phyloP scores from a whole-genome alignment of 2,329 filamentous ascomycete genomes.

The Geoglossum cookeanum region DNA sequence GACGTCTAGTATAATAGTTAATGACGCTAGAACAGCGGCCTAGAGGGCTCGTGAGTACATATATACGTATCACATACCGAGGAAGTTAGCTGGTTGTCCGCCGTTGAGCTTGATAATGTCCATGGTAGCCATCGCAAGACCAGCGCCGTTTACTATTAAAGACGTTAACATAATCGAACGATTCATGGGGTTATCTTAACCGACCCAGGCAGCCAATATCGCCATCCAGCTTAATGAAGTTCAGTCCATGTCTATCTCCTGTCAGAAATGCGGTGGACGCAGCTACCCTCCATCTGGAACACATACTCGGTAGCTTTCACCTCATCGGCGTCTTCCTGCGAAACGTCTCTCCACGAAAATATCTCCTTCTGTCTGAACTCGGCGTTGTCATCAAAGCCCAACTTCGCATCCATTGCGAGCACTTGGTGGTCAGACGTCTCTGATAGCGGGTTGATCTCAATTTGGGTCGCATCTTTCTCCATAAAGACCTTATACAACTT shows the following conservation, averaged over 20 bases:
- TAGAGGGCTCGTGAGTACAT: neutral
- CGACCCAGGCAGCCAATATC: constrained; percentile 80
- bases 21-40: neutral
- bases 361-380: constrained; percentile 96
- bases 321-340: constrained; percentile 93
- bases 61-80: constrained; percentile 21
- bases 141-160: constrained; percentile 70
- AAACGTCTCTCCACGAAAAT: constrained; percentile 82
- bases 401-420: constrained; percentile 98
- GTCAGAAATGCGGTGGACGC: constrained; percentile 4
- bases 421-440: constrained; percentile 98
- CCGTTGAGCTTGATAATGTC: constrained; percentile 60
- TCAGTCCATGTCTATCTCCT: constrained; percentile 43
- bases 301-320: constrained; percentile 78
- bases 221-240: constrained; percentile 99
- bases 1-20: constrained; percentile 38
- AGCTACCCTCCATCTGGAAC: neutral
- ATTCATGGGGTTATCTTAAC: constrained; percentile 2
- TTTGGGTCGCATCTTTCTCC: constrained; percentile 97
- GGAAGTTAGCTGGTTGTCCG: constrained; percentile 83
- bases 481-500: constrained; percentile 98
- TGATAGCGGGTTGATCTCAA: constrained; percentile 97
- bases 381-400: constrained; percentile 97
- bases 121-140: constrained; percentile 99
- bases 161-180: neutral